Percentiles rank a stretch among this genome's conserved stretches.
phyloP scores from a whole-genome alignment of 352 stramenopile genomes.

The Pythium sp. region DNA sequence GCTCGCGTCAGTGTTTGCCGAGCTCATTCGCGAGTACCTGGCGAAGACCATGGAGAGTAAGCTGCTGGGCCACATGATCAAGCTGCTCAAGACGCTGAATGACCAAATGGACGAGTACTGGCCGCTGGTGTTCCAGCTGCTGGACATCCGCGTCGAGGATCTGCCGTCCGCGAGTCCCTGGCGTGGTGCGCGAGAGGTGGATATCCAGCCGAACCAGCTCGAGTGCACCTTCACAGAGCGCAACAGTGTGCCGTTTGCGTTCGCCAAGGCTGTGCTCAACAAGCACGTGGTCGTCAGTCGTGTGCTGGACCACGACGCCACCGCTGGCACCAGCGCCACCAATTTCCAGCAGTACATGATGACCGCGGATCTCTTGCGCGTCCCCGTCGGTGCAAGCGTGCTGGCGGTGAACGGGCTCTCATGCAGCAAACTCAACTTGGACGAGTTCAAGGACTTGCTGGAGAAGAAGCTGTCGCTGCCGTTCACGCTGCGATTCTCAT shows the following conservation, averaged over 20 bases:
- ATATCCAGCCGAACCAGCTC: slow-evolving; percentile 67
- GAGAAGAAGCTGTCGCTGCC: slow-evolving; percentile 42
- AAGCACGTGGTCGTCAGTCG: slow-evolving; percentile 63
- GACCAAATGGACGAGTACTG: slow-evolving; percentile 85
- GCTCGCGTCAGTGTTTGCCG: slow-evolving; percentile 69
- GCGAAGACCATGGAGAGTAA: slow-evolving; percentile 85
- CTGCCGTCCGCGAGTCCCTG: slow-evolving; percentile 71
- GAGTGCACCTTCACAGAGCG: slow-evolving; percentile 56
- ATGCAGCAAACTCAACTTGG: slow-evolving; percentile 68
- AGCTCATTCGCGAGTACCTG: slow-evolving; percentile 81
- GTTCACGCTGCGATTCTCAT: slow-evolving; percentile 65
- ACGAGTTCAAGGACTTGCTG: slow-evolving; percentile 58
- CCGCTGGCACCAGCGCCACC: neutral
- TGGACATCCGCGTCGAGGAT: slow-evolving; percentile 79
- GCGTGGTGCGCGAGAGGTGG: slow-evolving; percentile 71
- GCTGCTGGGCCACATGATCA: slow-evolving; percentile 80
- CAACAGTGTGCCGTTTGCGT: slow-evolving; percentile 54
- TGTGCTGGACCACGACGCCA: slow-evolving; percentile 37
- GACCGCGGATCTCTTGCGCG: slow-evolving; percentile 33
- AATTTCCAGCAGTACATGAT: slow-evolving; percentile 3
- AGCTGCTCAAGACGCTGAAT: slow-evolving; percentile 78
- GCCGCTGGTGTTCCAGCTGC: slow-evolving; percentile 76
- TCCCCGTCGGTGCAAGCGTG: slow-evolving; percentile 58
- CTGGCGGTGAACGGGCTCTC: slow-evolving; percentile 76
- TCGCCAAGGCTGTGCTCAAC: slow-evolving; percentile 70